Evolutionary conservation across 371 early-diverging fungal species (phyloP), one percentile per base, ranked within the genome.

Genomic region (Lichtheimia hyalospora): DNA sequence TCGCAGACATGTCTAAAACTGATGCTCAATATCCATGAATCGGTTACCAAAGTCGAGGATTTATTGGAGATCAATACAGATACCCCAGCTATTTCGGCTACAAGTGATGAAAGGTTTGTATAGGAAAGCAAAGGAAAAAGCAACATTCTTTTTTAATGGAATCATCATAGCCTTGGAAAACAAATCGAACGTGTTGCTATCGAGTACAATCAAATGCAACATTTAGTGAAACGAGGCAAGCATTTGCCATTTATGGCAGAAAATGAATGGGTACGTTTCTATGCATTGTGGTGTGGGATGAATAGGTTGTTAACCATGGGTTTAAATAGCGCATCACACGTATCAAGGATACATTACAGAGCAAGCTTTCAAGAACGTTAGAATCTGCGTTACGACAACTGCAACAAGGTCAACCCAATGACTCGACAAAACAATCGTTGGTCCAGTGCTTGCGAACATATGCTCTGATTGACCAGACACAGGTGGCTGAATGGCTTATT

Each of bases 161-260:
- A 52, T 18, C 10, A 24, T 54, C 13, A 1, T 44, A 73, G 75
- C 39, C 52, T 69, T 0, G 75, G 75, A 6, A 92, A 92, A 58
- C 85, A 89, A 39, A 80, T 93, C 18, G 93, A 93, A 61, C 85
- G 92, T 23, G 92, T 92, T n/a, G 93, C 93, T 10, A 88, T 90
- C 46, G 93, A 93, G 73, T 93, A 83, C 64, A 92, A 92, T 49
- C 92, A 93, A 55, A 85, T 93, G 81, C 90, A 87, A 60, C 91
- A 89, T 66, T 75, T 92, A 2, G 89, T 90, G 2, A 75, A 79
- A 13, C 73, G 84, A 49, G 90, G 89, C n/a, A 77, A 87, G 61
- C 71, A 69, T n/a, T 66, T 87, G 8, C 84, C 89, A 3, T 90
- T 90, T 68, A 89, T 93, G 16, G 66, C 77, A 10, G 89, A 87